phyloP scores from a whole-genome alignment of 163 green algal genomes.

The Scenedesmus sp. region DNA sequence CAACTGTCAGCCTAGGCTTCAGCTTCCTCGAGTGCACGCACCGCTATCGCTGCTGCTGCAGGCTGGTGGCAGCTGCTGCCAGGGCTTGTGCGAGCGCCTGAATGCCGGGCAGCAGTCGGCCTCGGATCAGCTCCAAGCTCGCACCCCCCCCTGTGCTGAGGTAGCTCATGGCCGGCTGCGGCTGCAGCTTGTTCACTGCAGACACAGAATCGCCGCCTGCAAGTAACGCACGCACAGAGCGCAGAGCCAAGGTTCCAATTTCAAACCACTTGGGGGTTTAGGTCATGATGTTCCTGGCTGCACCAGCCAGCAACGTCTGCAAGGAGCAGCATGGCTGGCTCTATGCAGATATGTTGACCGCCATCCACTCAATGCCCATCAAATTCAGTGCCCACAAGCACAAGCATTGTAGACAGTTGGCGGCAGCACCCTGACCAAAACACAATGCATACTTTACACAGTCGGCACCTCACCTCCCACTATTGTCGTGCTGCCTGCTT shows the following conservation, averaged over 20 bases:
- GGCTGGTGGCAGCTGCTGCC: not conserved
- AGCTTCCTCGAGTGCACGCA: too few species aligned
- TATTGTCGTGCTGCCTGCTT: conserved; percentile 58
- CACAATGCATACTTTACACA: not conserved
- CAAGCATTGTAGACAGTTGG: not conserved
- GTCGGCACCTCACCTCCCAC: conserved; percentile 61
- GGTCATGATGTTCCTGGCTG: too few species aligned
- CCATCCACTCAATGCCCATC: too few species aligned
- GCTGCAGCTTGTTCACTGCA: conserved; percentile 58
- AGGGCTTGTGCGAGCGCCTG: conserved; percentile 51
- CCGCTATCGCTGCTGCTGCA: conserved; percentile 15
- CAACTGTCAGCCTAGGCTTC: too few species aligned
- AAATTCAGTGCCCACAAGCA: too few species aligned
- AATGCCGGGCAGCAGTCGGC: conserved; percentile 64
- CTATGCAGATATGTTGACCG: too few species aligned
- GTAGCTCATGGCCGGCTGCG: conserved; percentile 55
- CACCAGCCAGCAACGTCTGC: too few species aligned
- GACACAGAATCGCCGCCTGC: conserved; percentile 61
- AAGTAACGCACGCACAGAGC: not conserved
- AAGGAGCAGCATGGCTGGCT: too few species aligned
- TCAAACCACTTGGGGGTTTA: too few species aligned
- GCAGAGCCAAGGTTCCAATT: too few species aligned
- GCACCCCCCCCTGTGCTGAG: conserved; percentile 71
- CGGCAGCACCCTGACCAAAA: too few species aligned
- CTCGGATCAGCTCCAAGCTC: conserved; percentile 70